Percentiles rank a stretch among this genome's conserved stretches.
Conservation (phyloP, 768 basidiomycete genomes). For the Tulasnella sp. region DNA sequence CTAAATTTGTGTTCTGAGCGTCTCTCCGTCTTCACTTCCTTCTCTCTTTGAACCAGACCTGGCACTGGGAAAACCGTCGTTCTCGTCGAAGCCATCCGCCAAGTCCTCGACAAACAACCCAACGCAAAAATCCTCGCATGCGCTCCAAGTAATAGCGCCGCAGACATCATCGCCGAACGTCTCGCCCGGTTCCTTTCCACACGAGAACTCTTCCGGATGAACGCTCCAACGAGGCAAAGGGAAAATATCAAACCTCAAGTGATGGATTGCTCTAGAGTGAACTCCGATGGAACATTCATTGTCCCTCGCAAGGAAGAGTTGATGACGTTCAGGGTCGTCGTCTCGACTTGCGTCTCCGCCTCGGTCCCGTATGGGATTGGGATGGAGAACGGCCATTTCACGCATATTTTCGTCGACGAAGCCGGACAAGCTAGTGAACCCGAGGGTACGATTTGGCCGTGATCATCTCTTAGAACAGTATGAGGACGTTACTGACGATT, state of each 20-base stretch:
- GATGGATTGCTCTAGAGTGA: slow-evolving; percentile 42
- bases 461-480: not conserved
- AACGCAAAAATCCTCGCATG: slow-evolving; percentile 55
- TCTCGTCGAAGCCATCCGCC: slow-evolving; percentile 58
- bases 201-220: slow-evolving; percentile 51
- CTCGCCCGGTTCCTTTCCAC: slow-evolving; percentile 35
- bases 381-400: slow-evolving; percentile 52
- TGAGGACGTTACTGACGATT: not conserved
- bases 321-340: slow-evolving; percentile 49
- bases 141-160: slow-evolving; percentile 65
- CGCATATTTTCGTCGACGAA: slow-evolving; percentile 61
- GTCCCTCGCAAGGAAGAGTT: slow-evolving; percentile 46
- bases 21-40: not conserved
- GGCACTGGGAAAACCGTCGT: slow-evolving; percentile 69
- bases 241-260: slow-evolving; percentile 43
- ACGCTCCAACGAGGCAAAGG: slow-evolving; percentile 47
- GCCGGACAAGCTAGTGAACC: slow-evolving; percentile 64
- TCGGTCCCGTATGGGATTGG: slow-evolving; percentile 50
- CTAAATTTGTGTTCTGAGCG: not conserved
- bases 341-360: slow-evolving; percentile 57
- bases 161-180: slow-evolving; percentile 52
- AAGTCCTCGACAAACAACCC: slow-evolving; percentile 47
- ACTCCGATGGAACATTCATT: slow-evolving; percentile 44
- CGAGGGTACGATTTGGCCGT: slow-evolving; percentile 35
- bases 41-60: slow-evolving; percentile 41